Base-by-base conservation (phyloP, 148 eudicot species). In the Heliamphora exappendiculata region DNA sequence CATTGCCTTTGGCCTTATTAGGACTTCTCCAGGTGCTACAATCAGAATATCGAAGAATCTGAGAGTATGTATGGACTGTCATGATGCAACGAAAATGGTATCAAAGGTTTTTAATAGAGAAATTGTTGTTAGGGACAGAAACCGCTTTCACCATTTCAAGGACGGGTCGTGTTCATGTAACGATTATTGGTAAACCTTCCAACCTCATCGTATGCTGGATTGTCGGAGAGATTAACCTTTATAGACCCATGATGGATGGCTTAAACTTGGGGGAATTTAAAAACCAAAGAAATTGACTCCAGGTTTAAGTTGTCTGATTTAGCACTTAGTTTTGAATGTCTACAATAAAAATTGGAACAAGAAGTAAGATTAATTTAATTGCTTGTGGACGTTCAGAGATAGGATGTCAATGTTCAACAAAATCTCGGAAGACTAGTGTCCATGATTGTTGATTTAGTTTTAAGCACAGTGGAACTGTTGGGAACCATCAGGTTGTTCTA, bases 101-200 rank as follows among this genome's bases (percentile, higher is more conserved):
- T 84, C 87, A 0, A 79, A 81, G 41, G 84, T 81, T 73, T 84
- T 31, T 19, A 26, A 70, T 7, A 81, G 84, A 62, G 84, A 84
- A 53, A 79, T 84, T 73, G 73, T 84, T 76, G 78, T 81, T 29
- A 76, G 87, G 73, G 87, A 81, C 58, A 69, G 87, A 47, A 84
- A 31, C 22, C 80, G 87, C 4, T 84, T 84, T 33, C 84, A 84
- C 55, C 87, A 84, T 77, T 84, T 84, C 78, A 84, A 73, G 73
- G 78, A 81, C 31, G 82, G 87, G 42, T 81, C 76, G 6, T 84
- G 87, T 76, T 81, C 87, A 12, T 84, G 87, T 80, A 73, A 78
- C 45, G 82, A 84, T 73, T 84, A 71, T 67, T 84, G 86, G 86
- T 84, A 75, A 80, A 69, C 42, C 22, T 20, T 58, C 33, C 7